Evolutionary conservation across 176 grass and related monocot species (phyloP).

Genomic region (Alloteropsis semialata): DNA sequence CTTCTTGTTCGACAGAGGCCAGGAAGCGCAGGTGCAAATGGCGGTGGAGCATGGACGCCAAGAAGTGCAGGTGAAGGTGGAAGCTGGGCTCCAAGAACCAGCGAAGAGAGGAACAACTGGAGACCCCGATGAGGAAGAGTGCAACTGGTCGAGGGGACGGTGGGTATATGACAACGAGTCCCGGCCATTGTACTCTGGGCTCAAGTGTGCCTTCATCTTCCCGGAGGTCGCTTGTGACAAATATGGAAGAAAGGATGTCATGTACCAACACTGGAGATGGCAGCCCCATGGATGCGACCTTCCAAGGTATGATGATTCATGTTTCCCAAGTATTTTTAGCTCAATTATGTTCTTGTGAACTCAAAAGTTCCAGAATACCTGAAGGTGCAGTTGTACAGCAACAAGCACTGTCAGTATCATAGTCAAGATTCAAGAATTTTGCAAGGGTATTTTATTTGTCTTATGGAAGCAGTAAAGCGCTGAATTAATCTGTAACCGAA

Average conservation of each 20-base stretch:
- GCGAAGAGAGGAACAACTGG: neutral
- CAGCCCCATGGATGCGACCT: slow-evolving; percentile 80
- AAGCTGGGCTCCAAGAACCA: neutral
- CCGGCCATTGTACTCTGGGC: slow-evolving; percentile 59
- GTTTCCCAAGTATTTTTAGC: neutral
- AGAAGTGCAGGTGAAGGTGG: slow-evolving; percentile 18
- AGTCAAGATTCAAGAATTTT: neutral
- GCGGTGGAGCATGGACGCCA: slow-evolving; percentile 15
- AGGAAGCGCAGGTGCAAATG: slow-evolving; percentile 30
- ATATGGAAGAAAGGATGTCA: slow-evolving; percentile 69
- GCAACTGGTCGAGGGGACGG: slow-evolving; percentile 46
- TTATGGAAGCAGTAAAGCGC: neutral
- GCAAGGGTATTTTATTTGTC: neutral
- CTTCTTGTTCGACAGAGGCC: slow-evolving; percentile 42
- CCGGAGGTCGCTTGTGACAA: slow-evolving; percentile 76
- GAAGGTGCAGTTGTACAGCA: neutral
- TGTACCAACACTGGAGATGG: slow-evolving; percentile 95
- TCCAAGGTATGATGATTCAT: slow-evolving; percentile 47
- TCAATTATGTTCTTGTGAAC: neutral
- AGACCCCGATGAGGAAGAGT: slow-evolving; percentile 17
- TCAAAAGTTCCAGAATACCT: neutral
- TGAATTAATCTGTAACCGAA: neutral
- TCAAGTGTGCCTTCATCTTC: slow-evolving; percentile 64
- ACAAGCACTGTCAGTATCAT: neutral
- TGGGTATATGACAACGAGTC: slow-evolving; percentile 72